phyloP scores from a whole-genome alignment of 345 rosid species.

The Syzygium oleosum region DNA sequence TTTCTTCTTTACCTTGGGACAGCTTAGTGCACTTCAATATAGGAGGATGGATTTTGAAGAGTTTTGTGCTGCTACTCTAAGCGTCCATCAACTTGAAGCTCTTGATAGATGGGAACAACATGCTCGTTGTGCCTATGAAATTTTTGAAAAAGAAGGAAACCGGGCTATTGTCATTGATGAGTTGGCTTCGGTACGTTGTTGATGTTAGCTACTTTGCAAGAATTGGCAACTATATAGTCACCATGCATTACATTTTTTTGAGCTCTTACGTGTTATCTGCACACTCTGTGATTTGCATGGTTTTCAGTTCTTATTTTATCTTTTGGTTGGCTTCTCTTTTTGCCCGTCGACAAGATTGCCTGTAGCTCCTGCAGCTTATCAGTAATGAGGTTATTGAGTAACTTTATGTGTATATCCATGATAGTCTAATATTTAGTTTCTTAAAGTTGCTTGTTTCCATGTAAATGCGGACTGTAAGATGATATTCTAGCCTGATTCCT shows the following conservation, averaged over 20 bases:
- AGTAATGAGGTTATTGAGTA: neutral
- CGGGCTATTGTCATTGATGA: slow-evolving; percentile 85
- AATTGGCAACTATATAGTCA: neutral
- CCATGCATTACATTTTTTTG: neutral
- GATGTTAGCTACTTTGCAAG: neutral
- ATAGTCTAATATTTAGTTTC: neutral
- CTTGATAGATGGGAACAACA: slow-evolving; percentile 90
- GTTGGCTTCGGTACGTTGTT: slow-evolving; percentile 68
- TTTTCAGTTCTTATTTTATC: neutral
- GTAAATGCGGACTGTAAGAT: neutral
- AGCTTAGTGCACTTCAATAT: slow-evolving; percentile 87
- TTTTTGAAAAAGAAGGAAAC: slow-evolving; percentile 93
- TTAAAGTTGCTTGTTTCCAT: neutral
- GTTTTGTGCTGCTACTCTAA: slow-evolving; percentile 85
- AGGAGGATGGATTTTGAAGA: slow-evolving; percentile 89
- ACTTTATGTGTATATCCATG: neutral
- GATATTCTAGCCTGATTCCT: neutral
- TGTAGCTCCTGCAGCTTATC: neutral
- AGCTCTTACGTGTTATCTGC: no score
- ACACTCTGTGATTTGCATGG: neutral
- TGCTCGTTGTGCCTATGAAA: slow-evolving; percentile 86
- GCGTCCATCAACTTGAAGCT: slow-evolving; percentile 94
- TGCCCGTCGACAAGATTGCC: neutral
- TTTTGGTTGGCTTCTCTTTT: neutral
- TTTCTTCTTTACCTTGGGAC: slow-evolving; percentile 5